Percentiles rank a stretch among this genome's conserved stretches.
Conservation (phyloP, 805 yeast genomes). For the Maudiozyma turicensis region DNA sequence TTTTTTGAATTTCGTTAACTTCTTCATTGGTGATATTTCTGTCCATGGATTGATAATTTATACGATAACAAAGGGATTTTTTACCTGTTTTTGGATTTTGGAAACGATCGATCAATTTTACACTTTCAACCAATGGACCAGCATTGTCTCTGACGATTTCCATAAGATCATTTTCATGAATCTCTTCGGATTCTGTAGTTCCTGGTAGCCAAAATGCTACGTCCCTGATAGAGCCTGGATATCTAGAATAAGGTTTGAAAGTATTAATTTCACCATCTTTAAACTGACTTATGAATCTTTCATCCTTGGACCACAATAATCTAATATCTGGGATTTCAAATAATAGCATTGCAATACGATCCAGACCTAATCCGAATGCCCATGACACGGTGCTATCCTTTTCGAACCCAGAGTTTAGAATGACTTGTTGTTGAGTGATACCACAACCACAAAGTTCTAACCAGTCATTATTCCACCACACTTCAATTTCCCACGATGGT, state of each 20-base stretch:
- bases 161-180: conserved; percentile 89
- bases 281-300: conserved; percentile 70
- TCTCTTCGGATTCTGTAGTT: conserved; percentile 14
- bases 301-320: conserved; percentile 81
- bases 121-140: conserved; percentile 85
- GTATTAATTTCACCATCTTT: conserved; percentile 50
- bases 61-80: conserved; percentile 76
- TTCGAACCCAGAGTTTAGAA: conserved; percentile 59
- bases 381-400: conserved; percentile 62
- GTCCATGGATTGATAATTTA: conserved; percentile 93
- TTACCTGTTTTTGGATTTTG: conserved; percentile 72
- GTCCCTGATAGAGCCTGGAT: conserved; percentile 80
- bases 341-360: conserved; percentile 88
- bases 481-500: conserved; percentile 97
- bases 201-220: conserved; percentile 83
- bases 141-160: conserved; percentile 79
- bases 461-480: conserved; percentile 99
- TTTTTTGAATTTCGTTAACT: conserved; percentile 61
- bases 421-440: conserved; percentile 68
- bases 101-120: conserved; percentile 70
- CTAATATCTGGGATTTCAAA: conserved; percentile 95
- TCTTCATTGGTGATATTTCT: conserved; percentile 80
- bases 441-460: conserved; percentile 96
- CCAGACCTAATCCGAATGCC: conserved; percentile 97
- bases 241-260: conserved; percentile 83